Evolutionary conservation across 352 stramenopile genomes (phyloP).

Genomic region (Pseudoperonospora humuli): DNA sequence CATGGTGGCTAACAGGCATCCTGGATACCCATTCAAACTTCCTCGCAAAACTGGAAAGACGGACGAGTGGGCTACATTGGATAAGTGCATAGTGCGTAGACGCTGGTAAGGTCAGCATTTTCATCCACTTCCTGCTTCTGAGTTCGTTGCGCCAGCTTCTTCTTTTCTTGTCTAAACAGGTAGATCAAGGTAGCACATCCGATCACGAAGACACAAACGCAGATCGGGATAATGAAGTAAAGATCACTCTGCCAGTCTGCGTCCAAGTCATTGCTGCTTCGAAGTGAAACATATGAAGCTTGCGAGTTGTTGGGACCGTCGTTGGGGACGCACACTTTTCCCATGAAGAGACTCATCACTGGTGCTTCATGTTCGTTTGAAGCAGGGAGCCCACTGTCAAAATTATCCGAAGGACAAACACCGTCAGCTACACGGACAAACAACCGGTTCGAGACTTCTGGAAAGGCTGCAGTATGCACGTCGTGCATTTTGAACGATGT

Average conservation of each 20-base stretch:
- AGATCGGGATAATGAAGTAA: constrained; percentile 34
- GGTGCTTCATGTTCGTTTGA: not conserved
- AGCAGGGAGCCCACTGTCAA: not conserved
- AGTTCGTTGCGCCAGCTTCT: too few species aligned
- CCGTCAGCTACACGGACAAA: constrained; percentile 21
- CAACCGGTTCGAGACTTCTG: constrained; percentile 16
- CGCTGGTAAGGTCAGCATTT: too few species aligned
- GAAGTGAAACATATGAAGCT: not conserved
- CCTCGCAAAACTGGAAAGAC: too few species aligned
- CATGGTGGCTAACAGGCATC: too few species aligned
- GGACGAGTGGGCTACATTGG: too few species aligned
- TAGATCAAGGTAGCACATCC: too few species aligned
- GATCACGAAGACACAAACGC: constrained; percentile 42
- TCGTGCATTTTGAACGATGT: constrained; percentile 16
- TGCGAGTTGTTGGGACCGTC: not conserved
- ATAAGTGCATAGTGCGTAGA: too few species aligned
- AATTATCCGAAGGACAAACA: constrained; percentile 22
- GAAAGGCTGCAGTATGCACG: constrained; percentile 2
- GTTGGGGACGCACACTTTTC: constrained; percentile 13
- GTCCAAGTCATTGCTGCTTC: too few species aligned
- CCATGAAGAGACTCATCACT: constrained; percentile 17
- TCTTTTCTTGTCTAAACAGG: too few species aligned
- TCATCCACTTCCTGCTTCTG: too few species aligned
- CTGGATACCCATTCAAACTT: too few species aligned
- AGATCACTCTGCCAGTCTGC: constrained; percentile 20